These are phyloP conservation scores for Dactylis glomerata DNA, from an alignment of 176 grass and related monocot species.

Conservation along the genomic window DNA sequence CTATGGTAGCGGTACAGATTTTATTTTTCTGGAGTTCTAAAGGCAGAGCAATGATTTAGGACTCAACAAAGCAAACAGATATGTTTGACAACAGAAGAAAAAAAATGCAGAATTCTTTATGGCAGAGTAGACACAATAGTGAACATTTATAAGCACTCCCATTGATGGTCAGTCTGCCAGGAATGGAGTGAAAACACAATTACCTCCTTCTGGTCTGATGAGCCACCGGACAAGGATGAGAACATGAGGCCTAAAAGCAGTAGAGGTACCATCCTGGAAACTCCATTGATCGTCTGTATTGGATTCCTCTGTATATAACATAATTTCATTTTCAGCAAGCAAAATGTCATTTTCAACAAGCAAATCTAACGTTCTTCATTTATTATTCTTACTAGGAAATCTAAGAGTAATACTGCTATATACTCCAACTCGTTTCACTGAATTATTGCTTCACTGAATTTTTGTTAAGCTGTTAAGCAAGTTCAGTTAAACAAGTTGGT, in stretches of 20 bases:
- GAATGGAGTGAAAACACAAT: background rate
- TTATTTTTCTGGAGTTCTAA: background rate
- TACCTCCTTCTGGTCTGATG: slow-evolving; percentile 85
- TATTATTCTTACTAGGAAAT: too few species aligned
- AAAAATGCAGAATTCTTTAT: background rate
- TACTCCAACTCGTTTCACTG: too few species aligned
- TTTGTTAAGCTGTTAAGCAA: too few species aligned
- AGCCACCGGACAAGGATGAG: slow-evolving; percentile 59
- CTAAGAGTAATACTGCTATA: too few species aligned
- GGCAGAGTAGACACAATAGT: slow-evolving; percentile 4
- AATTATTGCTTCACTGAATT: too few species aligned
- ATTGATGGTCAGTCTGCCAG: background rate
- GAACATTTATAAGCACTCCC: background rate
- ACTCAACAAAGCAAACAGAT: slow-evolving; percentile 1
- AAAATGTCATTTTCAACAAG: too few species aligned
- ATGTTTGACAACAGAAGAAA: background rate
- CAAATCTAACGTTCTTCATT: too few species aligned
- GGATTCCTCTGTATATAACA: slow-evolving; percentile 58
- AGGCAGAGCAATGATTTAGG: background rate
- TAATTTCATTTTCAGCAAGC: background rate
- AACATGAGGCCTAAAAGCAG: slow-evolving; percentile 66
- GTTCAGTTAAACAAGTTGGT: too few species aligned
- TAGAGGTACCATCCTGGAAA: slow-evolving; percentile 68
- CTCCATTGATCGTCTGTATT: slow-evolving; percentile 61
- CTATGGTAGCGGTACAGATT: background rate